Evolutionary conservation across 768 basidiomycete species (phyloP), one percentile per base, ranked within the genome.

Genomic region (Russula abietina): DNA sequence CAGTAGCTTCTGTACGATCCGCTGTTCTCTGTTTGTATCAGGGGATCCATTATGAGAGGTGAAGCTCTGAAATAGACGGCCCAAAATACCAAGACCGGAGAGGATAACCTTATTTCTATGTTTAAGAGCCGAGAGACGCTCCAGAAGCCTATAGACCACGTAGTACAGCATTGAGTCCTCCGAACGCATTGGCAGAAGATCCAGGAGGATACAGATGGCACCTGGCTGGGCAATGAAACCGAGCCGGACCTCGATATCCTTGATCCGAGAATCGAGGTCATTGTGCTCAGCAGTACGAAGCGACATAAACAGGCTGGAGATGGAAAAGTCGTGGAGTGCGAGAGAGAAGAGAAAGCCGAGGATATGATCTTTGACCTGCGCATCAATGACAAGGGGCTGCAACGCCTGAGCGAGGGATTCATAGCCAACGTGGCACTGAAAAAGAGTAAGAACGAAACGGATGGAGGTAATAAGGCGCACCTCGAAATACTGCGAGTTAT

Each of bases 81-180:
- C 72, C 32, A 84, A 77, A 8, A 91, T 72, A 8, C 81, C 82
- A 17, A 85, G 71, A 65, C 77, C 83, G 68, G 83, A 84, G 50
- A 93, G 74, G 11, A 88, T 74, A 11, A 83, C 86, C 24, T 84
- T 83, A 69, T 92, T 92, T 39, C 86, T 77, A 71, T 91, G 91
- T 61, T 78, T 84, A 33, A 79, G 75, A 8, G 75, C 75, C 5
- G 82, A 79, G 3, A 92, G 75, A 3, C 81, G 75, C 62, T 91
- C 91, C 56, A 90, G 73, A 12, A 88, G 71, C 68, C 81, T 86
- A 71, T 81, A 81, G 9, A 84, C 71, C 24, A 78, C 76, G 61
- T 83, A 81, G 12, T 85, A 81, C 67, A 85, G 73, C 19, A 73
- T 67, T 0, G 68, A 52, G 58, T 80, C 77, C 32, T 74, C 73